Evolutionary conservation across 352 stramenopile genomes (phyloP).

Genomic region (Globisporangium radiosum): DNA sequence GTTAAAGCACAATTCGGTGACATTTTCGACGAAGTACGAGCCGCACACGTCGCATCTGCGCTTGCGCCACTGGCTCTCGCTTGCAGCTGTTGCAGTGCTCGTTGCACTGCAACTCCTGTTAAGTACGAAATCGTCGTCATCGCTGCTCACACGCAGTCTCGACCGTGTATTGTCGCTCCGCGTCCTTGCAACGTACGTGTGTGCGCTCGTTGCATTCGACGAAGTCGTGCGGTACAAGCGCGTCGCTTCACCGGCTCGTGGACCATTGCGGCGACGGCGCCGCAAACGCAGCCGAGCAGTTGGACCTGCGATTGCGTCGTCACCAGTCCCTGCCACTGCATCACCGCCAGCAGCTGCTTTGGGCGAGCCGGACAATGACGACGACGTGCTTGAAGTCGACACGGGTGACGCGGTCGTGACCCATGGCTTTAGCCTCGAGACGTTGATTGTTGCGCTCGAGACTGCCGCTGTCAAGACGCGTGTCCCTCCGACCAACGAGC

Average conservation of each 20-base stretch:
- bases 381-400: slow-evolving; percentile 50
- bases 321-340: neutral
- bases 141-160: slow-evolving; percentile 22
- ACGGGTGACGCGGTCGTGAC: slow-evolving; percentile 36
- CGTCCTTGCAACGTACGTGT: slow-evolving; percentile 37
- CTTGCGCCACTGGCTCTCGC: slow-evolving; percentile 43
- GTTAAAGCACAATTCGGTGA: too few relatives aligned
- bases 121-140: neutral
- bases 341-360: neutral
- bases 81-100: slow-evolving; percentile 22
- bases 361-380: slow-evolving; percentile 25
- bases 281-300: neutral
- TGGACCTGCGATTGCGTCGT: too few relatives aligned
- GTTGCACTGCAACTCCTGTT: slow-evolving; percentile 30
- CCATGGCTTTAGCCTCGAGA: slow-evolving; percentile 35
- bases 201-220: slow-evolving; percentile 52
- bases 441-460: slow-evolving; percentile 35
- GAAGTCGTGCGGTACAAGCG: slow-evolving; percentile 18
- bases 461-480: slow-evolving; percentile 24
- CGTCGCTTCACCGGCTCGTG: neutral
- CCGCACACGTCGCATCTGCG: slow-evolving; percentile 37
- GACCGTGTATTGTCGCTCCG: slow-evolving; percentile 49
- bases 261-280: neutral
- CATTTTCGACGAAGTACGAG: neutral
- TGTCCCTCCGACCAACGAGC: slow-evolving; percentile 19